Evolutionary conservation across 2,329 filamentous ascomycete genomes (phyloP).

Genomic region (Monosporascus sp.): DNA sequence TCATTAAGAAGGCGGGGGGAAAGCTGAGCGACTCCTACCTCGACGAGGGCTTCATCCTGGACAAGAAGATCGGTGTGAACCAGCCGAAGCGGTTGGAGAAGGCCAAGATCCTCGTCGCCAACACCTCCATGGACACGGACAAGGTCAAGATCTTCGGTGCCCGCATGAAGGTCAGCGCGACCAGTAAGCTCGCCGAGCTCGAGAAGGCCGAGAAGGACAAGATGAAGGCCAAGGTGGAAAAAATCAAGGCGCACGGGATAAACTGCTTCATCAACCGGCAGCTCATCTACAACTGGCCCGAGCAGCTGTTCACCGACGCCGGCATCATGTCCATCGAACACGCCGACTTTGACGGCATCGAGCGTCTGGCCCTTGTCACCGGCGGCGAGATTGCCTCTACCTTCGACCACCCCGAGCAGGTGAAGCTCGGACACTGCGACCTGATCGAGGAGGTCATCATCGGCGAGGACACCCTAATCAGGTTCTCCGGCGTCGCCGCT

Average conservation of each 20-base stretch:
- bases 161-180: constrained; percentile 91
- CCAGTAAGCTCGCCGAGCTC: constrained; percentile 93
- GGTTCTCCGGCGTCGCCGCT: constrained; percentile 92
- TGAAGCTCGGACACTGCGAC: constrained; percentile 93
- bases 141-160: constrained; percentile 99
- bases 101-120: constrained; percentile 95
- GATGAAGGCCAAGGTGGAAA: constrained; percentile 99
- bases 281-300: constrained; percentile 99
- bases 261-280: constrained; percentile 99
- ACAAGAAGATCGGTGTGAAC: constrained; percentile 99
- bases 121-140: constrained; percentile 99
- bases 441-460: constrained; percentile 97
- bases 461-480: constrained; percentile 94
- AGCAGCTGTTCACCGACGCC: constrained; percentile 96
- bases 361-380: constrained; percentile 88
- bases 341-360: constrained; percentile 97
- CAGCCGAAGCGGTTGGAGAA: constrained; percentile 97
- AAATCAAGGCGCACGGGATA: constrained; percentile 97
- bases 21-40: constrained; percentile 97
- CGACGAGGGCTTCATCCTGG: constrained; percentile 95
- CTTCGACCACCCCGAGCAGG: constrained; percentile 95
- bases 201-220: constrained; percentile 98
- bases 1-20: constrained; percentile 98
- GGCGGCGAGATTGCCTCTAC: constrained; percentile 96
- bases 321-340: constrained; percentile 99